phyloP scores from a whole-genome alignment of 225 moss, liverwort and hornwort genomes.

The Climacium dendroides region DNA sequence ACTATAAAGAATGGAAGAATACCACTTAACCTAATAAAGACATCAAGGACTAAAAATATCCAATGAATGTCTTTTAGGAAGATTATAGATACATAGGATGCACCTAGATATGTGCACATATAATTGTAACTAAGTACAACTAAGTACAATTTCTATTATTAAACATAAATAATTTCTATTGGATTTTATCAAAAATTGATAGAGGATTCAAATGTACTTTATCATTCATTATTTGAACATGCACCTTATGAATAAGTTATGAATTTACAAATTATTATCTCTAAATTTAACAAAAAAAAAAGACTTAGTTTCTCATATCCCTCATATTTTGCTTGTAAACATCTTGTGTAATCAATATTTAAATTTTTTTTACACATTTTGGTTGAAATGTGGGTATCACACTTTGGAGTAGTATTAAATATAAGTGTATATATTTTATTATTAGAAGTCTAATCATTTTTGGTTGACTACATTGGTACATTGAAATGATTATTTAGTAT shows the following conservation, averaged over 20 bases:
- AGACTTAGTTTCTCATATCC: neutral
- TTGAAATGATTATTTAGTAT: neutral
- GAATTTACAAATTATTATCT: neutral
- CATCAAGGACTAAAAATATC: neutral
- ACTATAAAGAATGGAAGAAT: neutral
- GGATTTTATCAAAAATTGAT: neutral
- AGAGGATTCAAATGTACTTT: neutral
- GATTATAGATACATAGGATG: neutral
- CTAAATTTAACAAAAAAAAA: neutral
- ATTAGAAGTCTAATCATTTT: neutral
- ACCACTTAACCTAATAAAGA: neutral
- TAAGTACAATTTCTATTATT: fast-evolving
- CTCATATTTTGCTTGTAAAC: neutral
- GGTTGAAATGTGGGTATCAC: neutral
- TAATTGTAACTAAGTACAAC: neutral
- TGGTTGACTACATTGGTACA: no score
- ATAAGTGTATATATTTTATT: neutral
- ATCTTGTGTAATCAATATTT: neutral
- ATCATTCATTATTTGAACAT: neutral
- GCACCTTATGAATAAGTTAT: fast-evolving
- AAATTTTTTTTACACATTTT: fast-evolving
- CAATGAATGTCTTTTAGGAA: fast-evolving
- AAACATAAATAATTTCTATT: neutral
- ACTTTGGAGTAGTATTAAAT: neutral
- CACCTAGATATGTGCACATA: neutral